Base-by-base conservation (phyloP, 2,329 filamentous ascomycete species). In the Penicillium hesseltinei region DNA sequence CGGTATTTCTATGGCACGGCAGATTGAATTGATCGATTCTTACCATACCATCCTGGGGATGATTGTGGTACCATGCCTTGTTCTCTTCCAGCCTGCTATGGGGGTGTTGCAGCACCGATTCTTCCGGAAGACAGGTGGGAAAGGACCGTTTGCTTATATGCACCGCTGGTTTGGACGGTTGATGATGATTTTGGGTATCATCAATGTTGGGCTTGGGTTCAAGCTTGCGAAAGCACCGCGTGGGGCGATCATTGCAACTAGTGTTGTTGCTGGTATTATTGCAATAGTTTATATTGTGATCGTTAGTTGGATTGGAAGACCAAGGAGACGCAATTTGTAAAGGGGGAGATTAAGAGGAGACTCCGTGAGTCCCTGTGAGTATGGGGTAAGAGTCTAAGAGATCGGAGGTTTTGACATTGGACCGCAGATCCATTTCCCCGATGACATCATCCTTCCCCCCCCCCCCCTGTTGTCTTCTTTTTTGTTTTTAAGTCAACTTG, bases 171-270 rank as follows among this genome's bases (percentile, higher is more conserved):
- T 83, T 27, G 83, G 83, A 19, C 76, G 83, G 5, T 62, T 74
- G 29, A 73, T 79, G 23, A 77, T 85, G 13, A 72, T 77, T 0
- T 69, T 84, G 0, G 83, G 80, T 3, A 80, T 84, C 55, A 74
- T 85, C 66, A 85, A 84, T 64, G 83, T 81, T n/a, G 83, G 82
- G 0, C 68, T 85, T 1, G 83, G 83, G 0, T 76, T 84, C 38
- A 69, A 73, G 56, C 70, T 82, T 19, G 78, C 80, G 3, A 72
- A 77, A 23, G 68, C 67, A 17, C 67, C 66, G 4, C 60, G 54
- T 1, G 66, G 67, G 15, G 72, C 71, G 0, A 69, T 77, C 7
- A 80, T 83, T 59, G 80, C 75, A 0, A 84, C 84, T 61, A 72
- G 74, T 3, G 77, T 83, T 8, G 69, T 82, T 49, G 80, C 81